These are phyloP conservation scores for Colletotrichum echinochloae DNA, from an alignment of 2,329 filamentous ascomycete genomes.

Conservation along the genomic window DNA sequence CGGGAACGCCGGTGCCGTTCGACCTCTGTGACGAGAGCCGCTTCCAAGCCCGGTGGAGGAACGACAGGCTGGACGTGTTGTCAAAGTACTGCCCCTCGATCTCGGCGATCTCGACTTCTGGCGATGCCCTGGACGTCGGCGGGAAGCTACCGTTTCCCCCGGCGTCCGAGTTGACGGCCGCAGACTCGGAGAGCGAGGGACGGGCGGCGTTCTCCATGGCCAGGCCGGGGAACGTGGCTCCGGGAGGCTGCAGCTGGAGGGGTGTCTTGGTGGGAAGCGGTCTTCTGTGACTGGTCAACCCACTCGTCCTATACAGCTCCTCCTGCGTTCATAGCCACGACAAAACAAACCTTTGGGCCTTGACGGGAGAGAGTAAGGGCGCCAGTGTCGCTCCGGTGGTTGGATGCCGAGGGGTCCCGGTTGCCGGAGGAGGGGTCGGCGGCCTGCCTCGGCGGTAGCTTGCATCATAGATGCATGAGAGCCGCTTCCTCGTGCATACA, in stretches of 20 bases:
- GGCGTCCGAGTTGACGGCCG: background rate
- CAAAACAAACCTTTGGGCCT: slow-evolving; percentile 7
- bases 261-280: slow-evolving; percentile 4
- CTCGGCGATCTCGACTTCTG: slow-evolving; percentile 49
- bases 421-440: slow-evolving; percentile 48
- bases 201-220: slow-evolving; percentile 1
- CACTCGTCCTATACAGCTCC: background rate
- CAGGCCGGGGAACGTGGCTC: background rate
- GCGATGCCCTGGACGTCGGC: slow-evolving; percentile 40
- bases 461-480: slow-evolving; percentile 52
- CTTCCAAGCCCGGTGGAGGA: slow-evolving; percentile 66
- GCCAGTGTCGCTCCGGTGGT: background rate
- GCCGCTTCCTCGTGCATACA: slow-evolving; percentile 46
- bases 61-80: slow-evolving; percentile 66
- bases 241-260: background rate
- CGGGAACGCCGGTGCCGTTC: slow-evolving; percentile 44
- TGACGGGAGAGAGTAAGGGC: background rate
- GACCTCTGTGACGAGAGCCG: slow-evolving; percentile 50
- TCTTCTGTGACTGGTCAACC: background rate
- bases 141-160: slow-evolving; percentile 33
- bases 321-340: background rate
- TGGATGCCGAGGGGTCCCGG: background rate
- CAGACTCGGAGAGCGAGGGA: background rate
- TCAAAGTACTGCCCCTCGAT: slow-evolving; percentile 68
- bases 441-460: slow-evolving; percentile 52